Conservation (phyloP, 306 rosid genomes). For the Cucurbita ficifolia region DNA sequence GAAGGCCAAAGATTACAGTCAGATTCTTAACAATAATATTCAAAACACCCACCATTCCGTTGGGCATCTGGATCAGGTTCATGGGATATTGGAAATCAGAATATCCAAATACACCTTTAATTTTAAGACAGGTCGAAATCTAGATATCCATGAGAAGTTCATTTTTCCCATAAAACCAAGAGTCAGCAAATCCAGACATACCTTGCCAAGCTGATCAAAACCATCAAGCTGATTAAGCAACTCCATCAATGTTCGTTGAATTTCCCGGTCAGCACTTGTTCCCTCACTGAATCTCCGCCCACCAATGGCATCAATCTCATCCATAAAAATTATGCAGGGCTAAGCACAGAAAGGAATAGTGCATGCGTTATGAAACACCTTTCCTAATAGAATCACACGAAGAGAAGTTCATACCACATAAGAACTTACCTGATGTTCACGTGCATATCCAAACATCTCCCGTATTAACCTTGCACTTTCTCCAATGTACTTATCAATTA, state of each 20-base stretch:
- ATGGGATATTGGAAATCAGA: neutral
- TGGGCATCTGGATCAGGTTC: neutral
- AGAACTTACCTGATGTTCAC: slow-evolving; percentile 81
- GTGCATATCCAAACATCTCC: slow-evolving; percentile 99
- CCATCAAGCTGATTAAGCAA: slow-evolving; percentile 94
- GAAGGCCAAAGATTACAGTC: neutral
- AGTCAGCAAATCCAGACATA: slow-evolving; percentile 7
- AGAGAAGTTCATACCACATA: neutral
- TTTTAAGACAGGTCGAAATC: neutral
- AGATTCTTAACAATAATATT: neutral
- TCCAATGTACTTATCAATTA: slow-evolving; percentile 88
- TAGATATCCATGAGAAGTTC: neutral
- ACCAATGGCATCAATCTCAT: slow-evolving; percentile 99
- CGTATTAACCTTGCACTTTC: slow-evolving; percentile 93
- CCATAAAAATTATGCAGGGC: slow-evolving; percentile 99
- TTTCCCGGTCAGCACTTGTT: slow-evolving; percentile 97
- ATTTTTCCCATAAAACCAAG: neutral
- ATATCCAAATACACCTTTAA: neutral
- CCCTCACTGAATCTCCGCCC: slow-evolving; percentile 97
- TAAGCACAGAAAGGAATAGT: slow-evolving; percentile 14
- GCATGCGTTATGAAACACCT: slow-evolving; percentile 8
- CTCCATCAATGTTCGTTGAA: slow-evolving; percentile 95
- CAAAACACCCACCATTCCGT: neutral
- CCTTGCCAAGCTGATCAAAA: slow-evolving; percentile 98
- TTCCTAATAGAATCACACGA: neutral